These are phyloP conservation scores for Aulographum hederae DNA, from an alignment of 2,329 filamentous ascomycete species.

Conservation along the genomic window DNA sequence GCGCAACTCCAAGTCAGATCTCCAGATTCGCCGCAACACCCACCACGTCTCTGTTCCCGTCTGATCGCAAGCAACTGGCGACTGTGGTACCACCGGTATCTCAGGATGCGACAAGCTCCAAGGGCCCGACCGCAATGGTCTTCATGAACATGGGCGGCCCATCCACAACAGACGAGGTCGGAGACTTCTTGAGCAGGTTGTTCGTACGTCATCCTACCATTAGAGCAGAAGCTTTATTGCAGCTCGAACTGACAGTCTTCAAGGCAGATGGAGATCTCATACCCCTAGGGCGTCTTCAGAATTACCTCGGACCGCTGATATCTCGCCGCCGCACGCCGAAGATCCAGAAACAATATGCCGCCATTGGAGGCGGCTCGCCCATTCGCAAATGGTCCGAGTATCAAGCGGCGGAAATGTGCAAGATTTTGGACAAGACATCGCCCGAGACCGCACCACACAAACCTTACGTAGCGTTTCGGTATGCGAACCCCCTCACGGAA, in stretches of 20 bases:
- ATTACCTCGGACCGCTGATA: conserved; percentile 78
- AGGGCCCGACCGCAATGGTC: conserved; percentile 91
- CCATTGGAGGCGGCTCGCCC: conserved; percentile 91
- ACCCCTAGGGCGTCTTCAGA: conserved; percentile 80
- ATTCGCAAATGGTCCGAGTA: conserved; percentile 97
- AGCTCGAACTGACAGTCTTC: neutral
- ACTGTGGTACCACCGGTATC: conserved; percentile 60
- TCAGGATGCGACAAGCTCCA: conserved; percentile 49
- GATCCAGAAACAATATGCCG: conserved; percentile 88
- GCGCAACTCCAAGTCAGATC: conserved; percentile 12
- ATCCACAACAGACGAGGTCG: conserved; percentile 72
- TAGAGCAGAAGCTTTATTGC: conserved; percentile 1
- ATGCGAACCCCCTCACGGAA: conserved; percentile 84
- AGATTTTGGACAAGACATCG: conserved; percentile 76
- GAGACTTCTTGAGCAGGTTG: conserved; percentile 72
- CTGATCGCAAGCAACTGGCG: conserved; percentile 18
- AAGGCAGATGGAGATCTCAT: conserved; percentile 88
- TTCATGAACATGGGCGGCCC: conserved; percentile 99
- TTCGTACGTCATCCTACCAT: conserved; percentile 48
- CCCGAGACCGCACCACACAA: conserved; percentile 92
- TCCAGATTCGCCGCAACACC: conserved; percentile 12
- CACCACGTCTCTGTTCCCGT: conserved; percentile 10
- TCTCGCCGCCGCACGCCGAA: conserved; percentile 79
- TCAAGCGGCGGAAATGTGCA: conserved; percentile 91
- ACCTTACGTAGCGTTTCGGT: conserved; percentile 93